phyloP scores from a whole-genome alignment of 2,329 filamentous ascomycete species.

The Botryosphaeria agaves region DNA sequence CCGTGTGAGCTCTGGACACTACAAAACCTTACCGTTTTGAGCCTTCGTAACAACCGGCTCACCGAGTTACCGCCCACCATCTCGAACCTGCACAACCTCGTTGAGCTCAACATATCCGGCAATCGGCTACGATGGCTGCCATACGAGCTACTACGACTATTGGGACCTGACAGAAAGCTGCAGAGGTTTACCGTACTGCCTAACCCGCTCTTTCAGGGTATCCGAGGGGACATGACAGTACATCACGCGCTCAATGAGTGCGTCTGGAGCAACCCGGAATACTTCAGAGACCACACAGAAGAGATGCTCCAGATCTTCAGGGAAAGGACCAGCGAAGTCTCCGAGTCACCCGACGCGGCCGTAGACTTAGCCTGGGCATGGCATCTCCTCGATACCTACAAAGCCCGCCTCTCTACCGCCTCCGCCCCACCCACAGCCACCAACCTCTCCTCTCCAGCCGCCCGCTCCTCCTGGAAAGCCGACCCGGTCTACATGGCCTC shows the following conservation, averaged over 20 bases:
- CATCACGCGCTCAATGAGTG: too few species aligned
- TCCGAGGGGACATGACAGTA: too few species aligned
- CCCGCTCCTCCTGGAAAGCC: not conserved
- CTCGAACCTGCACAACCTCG: constrained; percentile 37
- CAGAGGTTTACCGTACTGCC: constrained; percentile 38
- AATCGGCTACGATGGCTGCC: constrained; percentile 46
- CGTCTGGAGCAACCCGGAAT: constrained; percentile 1
- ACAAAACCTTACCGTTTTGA: constrained; percentile 44
- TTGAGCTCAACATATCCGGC: constrained; percentile 47
- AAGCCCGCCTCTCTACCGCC: too few species aligned
- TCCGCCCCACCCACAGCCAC: too few species aligned
- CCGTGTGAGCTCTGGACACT: constrained; percentile 46
- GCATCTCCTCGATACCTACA: too few species aligned
- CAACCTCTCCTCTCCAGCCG: too few species aligned
- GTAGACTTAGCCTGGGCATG: too few species aligned
- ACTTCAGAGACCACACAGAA: too few species aligned
- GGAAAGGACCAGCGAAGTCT: not conserved
- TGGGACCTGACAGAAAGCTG: constrained; percentile 33
- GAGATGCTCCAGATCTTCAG: constrained; percentile 2
- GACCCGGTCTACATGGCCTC: constrained; percentile 4
- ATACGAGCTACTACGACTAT: constrained; percentile 41
- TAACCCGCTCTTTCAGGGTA: constrained; percentile 40
- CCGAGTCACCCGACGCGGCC: too few species aligned
- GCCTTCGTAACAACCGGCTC: constrained; percentile 46
- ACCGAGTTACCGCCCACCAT: constrained; percentile 43